phyloP scores from a whole-genome alignment of 2,329 filamentous ascomycete genomes.

The Diaporthe helianthi region DNA sequence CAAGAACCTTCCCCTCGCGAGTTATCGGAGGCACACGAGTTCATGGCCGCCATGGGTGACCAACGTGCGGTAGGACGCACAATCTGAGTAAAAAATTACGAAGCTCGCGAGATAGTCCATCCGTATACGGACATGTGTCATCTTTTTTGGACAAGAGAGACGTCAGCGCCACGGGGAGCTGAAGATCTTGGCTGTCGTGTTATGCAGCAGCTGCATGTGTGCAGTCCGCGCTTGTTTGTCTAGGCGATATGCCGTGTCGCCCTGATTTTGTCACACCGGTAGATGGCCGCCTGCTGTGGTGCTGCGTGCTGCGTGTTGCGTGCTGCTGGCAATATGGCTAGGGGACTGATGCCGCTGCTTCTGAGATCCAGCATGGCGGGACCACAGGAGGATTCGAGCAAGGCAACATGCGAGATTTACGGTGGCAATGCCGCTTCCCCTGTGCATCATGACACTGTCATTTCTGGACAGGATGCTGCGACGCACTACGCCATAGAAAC shows the following conservation, averaged over 20 bases:
- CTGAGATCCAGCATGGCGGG: slow-evolving; percentile 22
- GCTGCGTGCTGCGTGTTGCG: no score
- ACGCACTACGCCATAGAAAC: not conserved
- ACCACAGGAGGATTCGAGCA: slow-evolving; percentile 22
- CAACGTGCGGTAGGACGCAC: not conserved
- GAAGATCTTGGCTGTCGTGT: slow-evolving; percentile 5
- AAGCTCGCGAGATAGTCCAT: not conserved
- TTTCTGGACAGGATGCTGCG: not conserved
- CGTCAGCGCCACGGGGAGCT: slow-evolving; percentile 5
- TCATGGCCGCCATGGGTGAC: not conserved
- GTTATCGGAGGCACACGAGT: not conserved
- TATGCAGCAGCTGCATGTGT: slow-evolving; percentile 8
- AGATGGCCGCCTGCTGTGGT: slow-evolving; percentile 6
- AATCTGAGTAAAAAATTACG: not conserved
- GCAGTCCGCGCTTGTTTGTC: not conserved
- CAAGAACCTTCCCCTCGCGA: not conserved
- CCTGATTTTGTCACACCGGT: slow-evolving; percentile 22
- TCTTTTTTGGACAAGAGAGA: slow-evolving; percentile 7
- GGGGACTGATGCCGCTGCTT: slow-evolving; percentile 2
- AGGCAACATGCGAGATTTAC: slow-evolving; percentile 21
- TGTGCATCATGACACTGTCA: slow-evolving; percentile 6
- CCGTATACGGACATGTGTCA: not conserved
- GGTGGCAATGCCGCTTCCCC: slow-evolving; percentile 6
- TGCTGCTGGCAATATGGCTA: not conserved
- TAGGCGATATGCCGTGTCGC: slow-evolving; percentile 22